These are phyloP conservation scores for Plasmodium billcollinsi DNA, from an alignment of 169 alveolate species.

Conservation along the genomic window DNA sequence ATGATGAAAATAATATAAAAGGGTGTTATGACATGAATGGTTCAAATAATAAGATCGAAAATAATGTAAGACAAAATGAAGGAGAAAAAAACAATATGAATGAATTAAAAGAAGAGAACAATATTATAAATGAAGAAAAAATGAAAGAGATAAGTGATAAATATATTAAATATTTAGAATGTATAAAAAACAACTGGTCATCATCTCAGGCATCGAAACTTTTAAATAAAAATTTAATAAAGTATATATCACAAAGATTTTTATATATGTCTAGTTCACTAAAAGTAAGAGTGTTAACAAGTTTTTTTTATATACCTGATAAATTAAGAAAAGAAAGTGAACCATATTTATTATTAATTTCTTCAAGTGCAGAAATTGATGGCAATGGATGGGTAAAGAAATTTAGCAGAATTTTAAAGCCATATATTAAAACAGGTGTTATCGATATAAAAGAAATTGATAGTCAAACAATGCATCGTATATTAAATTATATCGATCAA, in stretches of 20 bases:
- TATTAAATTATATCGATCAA: constrained; percentile 90
- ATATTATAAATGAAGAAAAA: constrained; percentile 22
- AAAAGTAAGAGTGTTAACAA: constrained; percentile 86
- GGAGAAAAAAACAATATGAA: constrained; percentile 1
- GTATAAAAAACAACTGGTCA: constrained; percentile 86
- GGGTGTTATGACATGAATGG: background rate
- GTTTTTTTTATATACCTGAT: constrained; percentile 82
- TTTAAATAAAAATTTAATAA: constrained; percentile 82
- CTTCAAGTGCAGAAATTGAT: constrained; percentile 89
- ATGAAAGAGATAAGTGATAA: constrained; percentile 69
- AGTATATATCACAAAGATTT: constrained; percentile 85
- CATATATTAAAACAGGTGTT: constrained; percentile 89
- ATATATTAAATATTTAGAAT: constrained; percentile 78
- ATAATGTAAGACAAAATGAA: background rate
- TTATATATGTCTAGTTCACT: constrained; percentile 85
- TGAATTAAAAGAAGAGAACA: constrained; percentile 22
- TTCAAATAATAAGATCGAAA: background rate
- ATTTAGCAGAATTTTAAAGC: constrained; percentile 88
- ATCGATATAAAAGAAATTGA: constrained; percentile 91
- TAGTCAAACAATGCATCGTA: constrained; percentile 92
- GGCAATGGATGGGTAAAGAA: constrained; percentile 94
- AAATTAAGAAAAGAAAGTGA: constrained; percentile 78
- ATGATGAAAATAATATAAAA: background rate
- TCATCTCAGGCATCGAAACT: constrained; percentile 89
- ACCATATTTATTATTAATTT: constrained; percentile 65